phyloP scores from a whole-genome alignment of 2,329 filamentous ascomycete genomes.

The Tympanopsis confertula region DNA sequence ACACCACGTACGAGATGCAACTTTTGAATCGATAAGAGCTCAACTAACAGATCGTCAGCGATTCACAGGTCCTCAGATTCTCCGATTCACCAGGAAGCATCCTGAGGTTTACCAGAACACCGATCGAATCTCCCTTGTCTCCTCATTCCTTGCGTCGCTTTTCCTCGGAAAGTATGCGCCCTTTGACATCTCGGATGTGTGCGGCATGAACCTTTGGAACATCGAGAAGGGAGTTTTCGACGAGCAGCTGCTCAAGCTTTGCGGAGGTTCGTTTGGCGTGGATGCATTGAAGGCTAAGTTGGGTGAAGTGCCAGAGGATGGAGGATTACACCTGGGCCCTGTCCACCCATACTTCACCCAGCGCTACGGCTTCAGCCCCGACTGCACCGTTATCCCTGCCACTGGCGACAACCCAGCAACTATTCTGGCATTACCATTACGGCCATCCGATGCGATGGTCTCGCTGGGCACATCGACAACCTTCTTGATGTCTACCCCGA shows the following conservation, averaged over 20 bases:
- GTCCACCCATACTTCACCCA: slow-evolving; percentile 70
- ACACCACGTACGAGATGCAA: slow-evolving; percentile 61
- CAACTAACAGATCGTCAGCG: slow-evolving; percentile 37
- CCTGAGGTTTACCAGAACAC: slow-evolving; percentile 74
- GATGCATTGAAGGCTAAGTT: slow-evolving; percentile 62
- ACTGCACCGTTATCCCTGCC: slow-evolving; percentile 72
- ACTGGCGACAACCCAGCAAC: slow-evolving; percentile 95
- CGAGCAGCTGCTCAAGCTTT: slow-evolving; percentile 62
- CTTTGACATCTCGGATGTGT: slow-evolving; percentile 87
- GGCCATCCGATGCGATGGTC: slow-evolving; percentile 83
- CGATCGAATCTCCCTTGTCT: slow-evolving; percentile 80
- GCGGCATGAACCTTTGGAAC: slow-evolving; percentile 95
- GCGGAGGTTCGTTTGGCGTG: slow-evolving; percentile 49
- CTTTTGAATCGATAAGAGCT: neutral
- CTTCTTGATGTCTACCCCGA: slow-evolving; percentile 92
- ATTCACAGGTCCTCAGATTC: slow-evolving; percentile 94
- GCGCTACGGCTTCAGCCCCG: slow-evolving; percentile 64
- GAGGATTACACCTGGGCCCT: slow-evolving; percentile 64
- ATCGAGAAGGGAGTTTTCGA: slow-evolving; percentile 65
- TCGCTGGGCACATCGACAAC: slow-evolving; percentile 91
- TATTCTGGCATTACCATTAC: slow-evolving; percentile 79
- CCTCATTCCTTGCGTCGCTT: slow-evolving; percentile 84
- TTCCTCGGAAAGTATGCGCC: slow-evolving; percentile 78
- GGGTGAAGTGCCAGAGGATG: slow-evolving; percentile 68
- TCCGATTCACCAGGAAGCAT: slow-evolving; percentile 71